A percentile compares a stretch with the other conserved stretches of the same genome.
Conservation (phyloP, 192 early-diverging fungal species). For the Rhizophlyctis rosea region DNA sequence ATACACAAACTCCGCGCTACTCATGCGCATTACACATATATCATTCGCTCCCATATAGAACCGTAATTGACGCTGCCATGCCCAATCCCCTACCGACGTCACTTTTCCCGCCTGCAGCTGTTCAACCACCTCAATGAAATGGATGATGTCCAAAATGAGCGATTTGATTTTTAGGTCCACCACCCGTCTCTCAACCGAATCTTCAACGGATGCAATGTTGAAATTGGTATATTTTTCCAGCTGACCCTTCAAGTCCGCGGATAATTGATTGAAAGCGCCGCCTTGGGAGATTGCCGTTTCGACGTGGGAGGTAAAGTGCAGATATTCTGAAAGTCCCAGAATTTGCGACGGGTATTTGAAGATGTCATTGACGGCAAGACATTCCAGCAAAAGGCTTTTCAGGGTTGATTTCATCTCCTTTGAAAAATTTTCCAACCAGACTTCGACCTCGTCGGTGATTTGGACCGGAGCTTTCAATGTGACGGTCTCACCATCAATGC, state of each 20-base stretch:
- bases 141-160: slow-evolving; percentile 57
- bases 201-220: slow-evolving; percentile 39
- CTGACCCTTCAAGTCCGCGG: slow-evolving; percentile 33
- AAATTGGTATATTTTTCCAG: slow-evolving; percentile 54
- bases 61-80: slow-evolving; percentile 52
- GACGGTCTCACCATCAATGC: slow-evolving; percentile 51
- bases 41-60: slow-evolving; percentile 37
- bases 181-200: slow-evolving; percentile 36
- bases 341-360: slow-evolving; percentile 54
- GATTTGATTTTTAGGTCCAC: slow-evolving; percentile 51
- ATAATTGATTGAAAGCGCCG: slow-evolving; percentile 24
- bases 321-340: slow-evolving; percentile 42
- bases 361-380: slow-evolving; percentile 40
- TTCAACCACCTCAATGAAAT: slow-evolving; percentile 54
- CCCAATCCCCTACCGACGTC: slow-evolving; percentile 38
- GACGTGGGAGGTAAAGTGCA: slow-evolving; percentile 52
- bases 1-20: slow-evolving; percentile 52
- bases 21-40: slow-evolving; percentile 47
- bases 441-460: slow-evolving; percentile 50
- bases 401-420: slow-evolving; percentile 51
- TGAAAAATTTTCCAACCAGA: slow-evolving; percentile 51
- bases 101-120: slow-evolving; percentile 43
- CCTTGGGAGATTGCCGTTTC: slow-evolving; percentile 39
- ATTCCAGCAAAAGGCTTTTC: slow-evolving; percentile 34
- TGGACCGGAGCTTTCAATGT: slow-evolving; percentile 39